These are phyloP conservation scores for Naganishia vishniacii DNA, from an alignment of 768 basidiomycete species.

Conservation along the genomic window DNA sequence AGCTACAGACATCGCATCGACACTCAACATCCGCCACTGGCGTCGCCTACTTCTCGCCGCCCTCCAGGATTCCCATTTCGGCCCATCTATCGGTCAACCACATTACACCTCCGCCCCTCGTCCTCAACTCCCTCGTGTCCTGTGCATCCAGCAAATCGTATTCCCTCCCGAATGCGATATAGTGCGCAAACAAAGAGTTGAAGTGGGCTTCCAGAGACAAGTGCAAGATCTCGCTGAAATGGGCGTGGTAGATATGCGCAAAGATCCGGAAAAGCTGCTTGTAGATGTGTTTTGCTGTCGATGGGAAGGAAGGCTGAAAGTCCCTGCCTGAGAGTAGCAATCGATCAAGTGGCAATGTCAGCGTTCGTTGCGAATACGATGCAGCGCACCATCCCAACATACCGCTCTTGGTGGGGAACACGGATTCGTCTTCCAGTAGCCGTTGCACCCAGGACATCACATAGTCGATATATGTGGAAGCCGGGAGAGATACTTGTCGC, in stretches of 20 bases:
- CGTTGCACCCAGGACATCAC: constrained; percentile 97
- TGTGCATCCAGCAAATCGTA: constrained; percentile 84
- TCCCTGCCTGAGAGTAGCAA: constrained; percentile 71
- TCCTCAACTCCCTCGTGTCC: constrained; percentile 61
- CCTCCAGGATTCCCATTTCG: constrained; percentile 79
- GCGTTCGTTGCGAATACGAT: too few species aligned
- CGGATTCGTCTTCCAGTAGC: constrained; percentile 84
- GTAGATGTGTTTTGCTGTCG: constrained; percentile 84
- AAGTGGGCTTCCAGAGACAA: constrained; percentile 84
- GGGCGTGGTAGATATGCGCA: constrained; percentile 93
- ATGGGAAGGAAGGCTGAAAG: constrained; percentile 81
- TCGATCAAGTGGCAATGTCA: too few species aligned
- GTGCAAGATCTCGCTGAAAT: constrained; percentile 78
- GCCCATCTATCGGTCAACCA: constrained; percentile 83
- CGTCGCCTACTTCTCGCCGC: constrained; percentile 4
- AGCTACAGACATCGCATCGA: too few species aligned
- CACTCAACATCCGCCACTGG: too few species aligned
- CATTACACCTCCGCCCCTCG: constrained; percentile 58
- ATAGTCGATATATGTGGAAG: constrained; percentile 94
- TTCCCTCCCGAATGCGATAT: constrained; percentile 88
- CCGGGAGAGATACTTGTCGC: constrained; percentile 77
- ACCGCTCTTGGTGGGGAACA: constrained; percentile 96
- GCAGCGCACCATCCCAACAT: too few species aligned
- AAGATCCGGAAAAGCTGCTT: constrained; percentile 94
- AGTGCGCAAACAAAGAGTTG: constrained; percentile 96